These are phyloP conservation scores for Phytophthora crassamura DNA, from an alignment of 352 stramenopile species.

Conservation along the genomic window DNA sequence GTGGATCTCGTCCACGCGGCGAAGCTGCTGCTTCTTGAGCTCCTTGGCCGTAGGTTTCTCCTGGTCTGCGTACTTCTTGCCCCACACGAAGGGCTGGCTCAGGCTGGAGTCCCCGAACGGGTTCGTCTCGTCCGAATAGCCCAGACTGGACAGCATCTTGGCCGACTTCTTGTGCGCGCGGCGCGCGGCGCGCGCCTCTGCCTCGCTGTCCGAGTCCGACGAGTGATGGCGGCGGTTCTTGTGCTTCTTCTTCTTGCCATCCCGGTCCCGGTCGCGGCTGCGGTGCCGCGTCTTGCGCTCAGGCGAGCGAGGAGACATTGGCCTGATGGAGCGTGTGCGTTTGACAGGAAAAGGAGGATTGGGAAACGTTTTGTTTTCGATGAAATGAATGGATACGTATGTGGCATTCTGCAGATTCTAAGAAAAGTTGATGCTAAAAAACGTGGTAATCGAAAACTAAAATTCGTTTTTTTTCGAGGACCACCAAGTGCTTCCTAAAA, in stretches of 20 bases:
- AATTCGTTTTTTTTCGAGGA: too few relatives aligned
- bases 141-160: conserved; percentile 86
- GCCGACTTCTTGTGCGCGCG: conserved; percentile 74
- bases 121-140: conserved; percentile 99
- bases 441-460: too few relatives aligned
- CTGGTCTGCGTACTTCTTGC: conserved; percentile 93
- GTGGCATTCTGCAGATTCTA: too few relatives aligned
- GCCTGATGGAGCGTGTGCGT: too few relatives aligned
- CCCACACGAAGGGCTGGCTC: conserved; percentile 97
- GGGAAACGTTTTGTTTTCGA: neutral
- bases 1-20: conserved; percentile 96
- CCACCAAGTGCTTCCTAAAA: too few relatives aligned
- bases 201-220: conserved; percentile 38
- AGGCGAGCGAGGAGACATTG: conserved; percentile 11
- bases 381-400: neutral
- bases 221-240: conserved; percentile 35
- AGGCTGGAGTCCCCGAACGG: conserved; percentile 98
- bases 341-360: too few relatives aligned
- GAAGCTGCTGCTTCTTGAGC: conserved; percentile 74
- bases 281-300: conserved; percentile 7
- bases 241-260: conserved; percentile 42
- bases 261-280: conserved; percentile 6
- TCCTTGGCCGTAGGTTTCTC: conserved; percentile 49
- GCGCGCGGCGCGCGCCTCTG: conserved; percentile 56
- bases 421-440: too few relatives aligned